These are phyloP conservation scores for Cladophialophora immunda DNA, from an alignment of 2,329 filamentous ascomycete species.

Conservation along the genomic window DNA sequence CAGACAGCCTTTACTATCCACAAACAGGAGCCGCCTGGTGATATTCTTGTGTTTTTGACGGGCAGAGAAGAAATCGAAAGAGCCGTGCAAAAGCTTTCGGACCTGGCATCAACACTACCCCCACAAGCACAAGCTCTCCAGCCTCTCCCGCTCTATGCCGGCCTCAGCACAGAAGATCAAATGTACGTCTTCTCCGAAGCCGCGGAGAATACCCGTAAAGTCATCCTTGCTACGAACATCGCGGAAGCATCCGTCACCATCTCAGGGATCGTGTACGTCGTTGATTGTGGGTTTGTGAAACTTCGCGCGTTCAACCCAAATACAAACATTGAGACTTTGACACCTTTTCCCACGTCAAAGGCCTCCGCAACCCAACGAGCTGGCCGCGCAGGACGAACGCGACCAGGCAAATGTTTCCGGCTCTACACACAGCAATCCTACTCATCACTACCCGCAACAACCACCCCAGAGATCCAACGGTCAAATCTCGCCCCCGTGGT, in stretches of 20 bases:
- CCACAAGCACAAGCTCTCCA: constrained; percentile 68
- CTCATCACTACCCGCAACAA: constrained; percentile 71
- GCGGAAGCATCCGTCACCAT: constrained; percentile 96
- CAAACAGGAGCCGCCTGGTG: constrained; percentile 78
- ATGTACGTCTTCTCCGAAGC: constrained; percentile 93
- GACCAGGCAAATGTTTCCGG: constrained; percentile 90
- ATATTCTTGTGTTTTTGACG: constrained; percentile 90
- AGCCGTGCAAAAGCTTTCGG: constrained; percentile 79
- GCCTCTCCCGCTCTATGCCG: constrained; percentile 85
- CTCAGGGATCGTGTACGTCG: constrained; percentile 86
- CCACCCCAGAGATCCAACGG: constrained; percentile 88
- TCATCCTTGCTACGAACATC: constrained; percentile 94
- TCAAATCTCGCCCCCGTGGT: constrained; percentile 89
- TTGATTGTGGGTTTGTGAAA: constrained; percentile 93
- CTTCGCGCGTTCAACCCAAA: constrained; percentile 82
- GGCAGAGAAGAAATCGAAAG: constrained; percentile 92
- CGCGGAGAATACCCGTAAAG: constrained; percentile 83
- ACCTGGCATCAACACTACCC: constrained; percentile 71
- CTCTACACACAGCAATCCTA: constrained; percentile 84
- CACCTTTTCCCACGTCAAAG: constrained; percentile 82
- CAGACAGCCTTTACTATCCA: constrained; percentile 90
- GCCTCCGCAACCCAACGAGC: constrained; percentile 92
- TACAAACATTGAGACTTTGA: constrained; percentile 88
- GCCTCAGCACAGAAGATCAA: constrained; percentile 87
- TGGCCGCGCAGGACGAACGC: constrained; percentile 87